A percentile compares a stretch with the other conserved stretches of the same genome.
These are phyloP conservation scores for Monosporozyma unispora DNA, from an alignment of 805 yeast genomes.

Conservation along the genomic window DNA sequence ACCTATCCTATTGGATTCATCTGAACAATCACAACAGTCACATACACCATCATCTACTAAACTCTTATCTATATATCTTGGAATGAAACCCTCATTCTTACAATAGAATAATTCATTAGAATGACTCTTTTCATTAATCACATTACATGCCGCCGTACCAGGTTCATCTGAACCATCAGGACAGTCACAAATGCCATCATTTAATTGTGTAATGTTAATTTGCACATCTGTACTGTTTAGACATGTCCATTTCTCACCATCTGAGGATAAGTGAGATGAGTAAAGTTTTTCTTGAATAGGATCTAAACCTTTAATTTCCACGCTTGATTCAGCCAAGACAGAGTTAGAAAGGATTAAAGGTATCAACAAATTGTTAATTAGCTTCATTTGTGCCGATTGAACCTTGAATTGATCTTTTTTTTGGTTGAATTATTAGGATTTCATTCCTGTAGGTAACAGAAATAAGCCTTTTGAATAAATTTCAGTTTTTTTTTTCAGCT, in stretches of 20 bases:
- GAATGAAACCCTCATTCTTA: conserved; percentile 59
- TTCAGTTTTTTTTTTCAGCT: not conserved
- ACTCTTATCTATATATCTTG: conserved; percentile 53
- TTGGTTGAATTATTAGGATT: not conserved
- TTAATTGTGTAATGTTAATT: conserved; percentile 53
- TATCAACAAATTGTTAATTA: not conserved
- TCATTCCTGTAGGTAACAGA: not conserved
- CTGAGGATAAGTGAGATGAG: conserved; percentile 33
- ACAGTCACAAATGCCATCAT: conserved; percentile 90
- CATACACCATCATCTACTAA: conserved; percentile 85
- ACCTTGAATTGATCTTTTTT: not conserved
- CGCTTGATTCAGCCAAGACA: not conserved
- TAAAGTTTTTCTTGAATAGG: conserved; percentile 12
- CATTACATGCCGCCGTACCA: conserved; percentile 76
- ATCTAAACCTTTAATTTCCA: not conserved
- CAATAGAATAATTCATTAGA: conserved; percentile 53
- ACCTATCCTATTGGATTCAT: conserved; percentile 39
- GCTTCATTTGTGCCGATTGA: not conserved
- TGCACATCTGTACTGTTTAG: conserved; percentile 55
- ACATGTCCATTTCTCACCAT: conserved; percentile 57
- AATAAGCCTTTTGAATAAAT: not conserved
- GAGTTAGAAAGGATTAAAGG: not conserved
- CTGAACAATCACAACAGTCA: conserved; percentile 97
- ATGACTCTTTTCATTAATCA: conserved; percentile 1
- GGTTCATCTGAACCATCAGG: conserved; percentile 98